These are phyloP conservation scores for Aspergillus hancockii DNA, from an alignment of 495 filamentous ascomycete genomes.

Conservation along the genomic window DNA sequence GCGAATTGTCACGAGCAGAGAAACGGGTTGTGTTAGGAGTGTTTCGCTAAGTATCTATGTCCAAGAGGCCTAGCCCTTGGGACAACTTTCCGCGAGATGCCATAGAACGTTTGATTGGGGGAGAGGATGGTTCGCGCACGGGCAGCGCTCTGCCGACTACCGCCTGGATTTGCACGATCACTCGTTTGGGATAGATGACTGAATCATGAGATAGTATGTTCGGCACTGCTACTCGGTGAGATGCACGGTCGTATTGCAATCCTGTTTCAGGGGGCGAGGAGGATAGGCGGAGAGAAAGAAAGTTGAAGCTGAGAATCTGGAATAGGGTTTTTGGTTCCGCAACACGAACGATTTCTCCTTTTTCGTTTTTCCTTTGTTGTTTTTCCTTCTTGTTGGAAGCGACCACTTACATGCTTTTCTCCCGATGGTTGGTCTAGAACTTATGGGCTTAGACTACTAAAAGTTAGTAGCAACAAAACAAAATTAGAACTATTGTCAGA, in stretches of 20 bases:
- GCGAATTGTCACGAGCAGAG: constrained; percentile 32
- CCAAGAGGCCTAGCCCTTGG: constrained; percentile 25
- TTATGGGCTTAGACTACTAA: constrained; percentile 6
- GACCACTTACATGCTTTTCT: constrained; percentile 9
- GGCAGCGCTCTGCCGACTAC: constrained; percentile 33
- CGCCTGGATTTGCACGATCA: constrained; percentile 26
- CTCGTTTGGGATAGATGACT: constrained; percentile 25
- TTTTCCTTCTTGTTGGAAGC: constrained; percentile 5
- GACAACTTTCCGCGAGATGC: constrained; percentile 36
- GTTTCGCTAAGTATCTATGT: constrained; percentile 24
- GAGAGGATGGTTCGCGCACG: constrained; percentile 33
- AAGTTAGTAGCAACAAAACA: constrained; percentile 6
- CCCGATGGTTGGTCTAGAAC: constrained; percentile 10
- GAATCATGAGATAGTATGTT: constrained; percentile 22
- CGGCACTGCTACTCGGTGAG: constrained; percentile 4
- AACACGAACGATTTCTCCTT: constrained; percentile 4
- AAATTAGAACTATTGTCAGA: constrained; percentile 4
- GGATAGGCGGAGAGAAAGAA: neutral
- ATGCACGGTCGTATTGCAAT: constrained; percentile 6
- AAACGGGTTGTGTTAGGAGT: constrained; percentile 30
- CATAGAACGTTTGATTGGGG: constrained; percentile 36
- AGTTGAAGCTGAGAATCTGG: constrained; percentile 8
- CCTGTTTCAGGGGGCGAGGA: constrained; percentile 2
- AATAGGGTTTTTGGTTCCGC: constrained; percentile 14
- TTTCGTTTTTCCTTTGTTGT: neutral